Percentiles rank a stretch among this genome's conserved stretches.
Evolutionary conservation across 352 stramenopile genomes (phyloP).

Genomic region (Globisporangium nunn): DNA sequence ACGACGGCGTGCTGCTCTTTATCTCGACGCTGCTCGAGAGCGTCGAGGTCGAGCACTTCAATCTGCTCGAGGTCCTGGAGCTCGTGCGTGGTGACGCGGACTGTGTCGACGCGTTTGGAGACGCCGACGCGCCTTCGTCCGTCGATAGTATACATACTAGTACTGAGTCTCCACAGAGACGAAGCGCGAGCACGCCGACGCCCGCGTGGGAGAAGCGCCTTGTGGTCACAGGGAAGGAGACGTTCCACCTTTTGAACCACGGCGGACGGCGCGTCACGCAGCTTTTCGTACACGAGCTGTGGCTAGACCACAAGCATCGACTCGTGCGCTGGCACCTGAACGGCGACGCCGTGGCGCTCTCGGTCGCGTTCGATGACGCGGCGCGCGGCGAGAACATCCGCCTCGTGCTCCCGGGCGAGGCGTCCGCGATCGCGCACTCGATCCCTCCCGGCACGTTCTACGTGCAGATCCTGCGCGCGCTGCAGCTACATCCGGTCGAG

Average conservation of each 20-base stretch:
- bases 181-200: conserved; percentile 38
- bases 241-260: conserved; percentile 58
- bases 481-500: conserved; percentile 52
- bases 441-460: conserved; percentile 78
- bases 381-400: conserved; percentile 67
- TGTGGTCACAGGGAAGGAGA: conserved; percentile 80
- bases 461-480: conserved; percentile 68
- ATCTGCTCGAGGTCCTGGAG: conserved; percentile 65
- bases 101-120: conserved; percentile 44
- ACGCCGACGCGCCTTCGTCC: conserved; percentile 1
- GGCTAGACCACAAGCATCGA: conserved; percentile 78
- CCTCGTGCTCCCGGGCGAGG: conserved; percentile 67
- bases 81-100: conserved; percentile 62
- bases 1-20: conserved; percentile 72
- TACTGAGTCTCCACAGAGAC: conserved; percentile 1
- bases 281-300: conserved; percentile 81
- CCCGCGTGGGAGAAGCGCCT: conserved; percentile 57
- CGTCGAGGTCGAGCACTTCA: conserved; percentile 68
- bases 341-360: conserved; percentile 71
- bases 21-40: conserved; percentile 78
- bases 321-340: conserved; percentile 83
- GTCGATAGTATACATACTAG: too few relatives aligned
- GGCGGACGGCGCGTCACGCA: conserved; percentile 63
- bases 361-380: conserved; percentile 67
- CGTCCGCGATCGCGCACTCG: conserved; percentile 62